Evolutionary conservation across 768 basidiomycete species (phyloP).

Genomic region (Russula foetens): DNA sequence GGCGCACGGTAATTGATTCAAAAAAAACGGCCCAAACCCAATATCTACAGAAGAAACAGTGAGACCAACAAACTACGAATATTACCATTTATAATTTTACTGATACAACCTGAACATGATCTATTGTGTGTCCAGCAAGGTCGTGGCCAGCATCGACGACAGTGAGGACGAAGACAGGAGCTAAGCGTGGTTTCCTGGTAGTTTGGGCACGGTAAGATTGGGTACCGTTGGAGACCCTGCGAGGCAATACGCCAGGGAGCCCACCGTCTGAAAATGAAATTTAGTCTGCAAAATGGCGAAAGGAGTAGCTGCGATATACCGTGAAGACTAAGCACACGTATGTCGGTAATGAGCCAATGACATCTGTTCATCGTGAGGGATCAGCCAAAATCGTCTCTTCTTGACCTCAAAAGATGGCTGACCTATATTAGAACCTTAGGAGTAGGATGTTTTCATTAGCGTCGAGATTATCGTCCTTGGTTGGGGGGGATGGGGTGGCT

Average conservation of each 20-base stretch:
- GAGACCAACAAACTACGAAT: too few relatives aligned
- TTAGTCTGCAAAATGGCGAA: not conserved
- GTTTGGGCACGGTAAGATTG: not conserved
- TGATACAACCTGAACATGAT: not conserved
- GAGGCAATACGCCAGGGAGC: slow-evolving; percentile 2
- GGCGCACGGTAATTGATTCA: too few relatives aligned
- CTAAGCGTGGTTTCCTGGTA: not conserved
- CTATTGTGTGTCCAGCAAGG: not conserved
- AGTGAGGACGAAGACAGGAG: too few relatives aligned
- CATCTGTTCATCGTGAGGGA: not conserved
- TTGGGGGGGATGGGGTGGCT: not conserved
- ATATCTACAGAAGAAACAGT: too few relatives aligned
- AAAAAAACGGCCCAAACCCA: too few relatives aligned
- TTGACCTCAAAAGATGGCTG: not conserved
- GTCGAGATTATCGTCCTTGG: too few relatives aligned
- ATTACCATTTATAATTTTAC: too few relatives aligned
- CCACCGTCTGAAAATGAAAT: not conserved
- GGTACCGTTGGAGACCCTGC: not conserved
- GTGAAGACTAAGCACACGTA: slow-evolving; percentile 10
- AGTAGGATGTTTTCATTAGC: not conserved
- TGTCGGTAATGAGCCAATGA: slow-evolving; percentile 10
- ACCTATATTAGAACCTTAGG: slow-evolving; percentile 9
- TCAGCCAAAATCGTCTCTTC: not conserved
- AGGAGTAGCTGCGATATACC: not conserved
- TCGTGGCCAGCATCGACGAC: too few relatives aligned